Conservation (phyloP, 73 alveolate genomes). For the Paramecium caudatum region DNA sequence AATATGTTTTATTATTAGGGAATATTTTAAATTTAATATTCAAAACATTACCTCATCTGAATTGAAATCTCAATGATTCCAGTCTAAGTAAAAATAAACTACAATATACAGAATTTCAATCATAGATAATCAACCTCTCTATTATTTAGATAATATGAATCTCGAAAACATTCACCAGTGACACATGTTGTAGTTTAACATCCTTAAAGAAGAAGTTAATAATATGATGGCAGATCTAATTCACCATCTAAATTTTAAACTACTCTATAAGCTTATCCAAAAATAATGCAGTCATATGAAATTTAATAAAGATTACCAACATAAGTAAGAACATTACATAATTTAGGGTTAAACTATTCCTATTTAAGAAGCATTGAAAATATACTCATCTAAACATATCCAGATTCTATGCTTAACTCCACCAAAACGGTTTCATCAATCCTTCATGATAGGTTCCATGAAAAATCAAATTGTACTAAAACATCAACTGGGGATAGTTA, state of each 20-base stretch:
- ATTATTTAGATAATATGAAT: constrained; percentile 23
- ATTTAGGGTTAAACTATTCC: constrained; percentile 2
- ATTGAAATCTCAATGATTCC: not conserved
- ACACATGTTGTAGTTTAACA: constrained; percentile 11
- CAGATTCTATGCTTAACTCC: not conserved
- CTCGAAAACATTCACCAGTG: constrained; percentile 40
- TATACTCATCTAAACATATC: not conserved
- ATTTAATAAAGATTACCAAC: not conserved
- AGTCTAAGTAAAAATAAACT: not conserved
- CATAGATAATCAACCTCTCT: constrained; percentile 24
- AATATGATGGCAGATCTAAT: constrained; percentile 20
- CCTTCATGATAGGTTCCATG: not conserved
- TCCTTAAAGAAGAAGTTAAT: not conserved
- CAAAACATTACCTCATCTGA: constrained; percentile 35
- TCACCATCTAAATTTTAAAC: constrained; percentile 10
- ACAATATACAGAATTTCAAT: constrained; percentile 17
- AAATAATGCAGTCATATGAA: not conserved
- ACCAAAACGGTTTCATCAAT: not conserved
- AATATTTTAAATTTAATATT: constrained; percentile 35
- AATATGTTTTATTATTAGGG: too few relatives aligned
- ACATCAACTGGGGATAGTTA: constrained; percentile 6
- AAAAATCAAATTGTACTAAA: constrained; percentile 6
- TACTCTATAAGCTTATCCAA: not conserved
- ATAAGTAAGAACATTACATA: not conserved
- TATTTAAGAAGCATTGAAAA: constrained; percentile 13